Conservation (phyloP, 441 rosid species). For the Erodium moschatum region DNA sequence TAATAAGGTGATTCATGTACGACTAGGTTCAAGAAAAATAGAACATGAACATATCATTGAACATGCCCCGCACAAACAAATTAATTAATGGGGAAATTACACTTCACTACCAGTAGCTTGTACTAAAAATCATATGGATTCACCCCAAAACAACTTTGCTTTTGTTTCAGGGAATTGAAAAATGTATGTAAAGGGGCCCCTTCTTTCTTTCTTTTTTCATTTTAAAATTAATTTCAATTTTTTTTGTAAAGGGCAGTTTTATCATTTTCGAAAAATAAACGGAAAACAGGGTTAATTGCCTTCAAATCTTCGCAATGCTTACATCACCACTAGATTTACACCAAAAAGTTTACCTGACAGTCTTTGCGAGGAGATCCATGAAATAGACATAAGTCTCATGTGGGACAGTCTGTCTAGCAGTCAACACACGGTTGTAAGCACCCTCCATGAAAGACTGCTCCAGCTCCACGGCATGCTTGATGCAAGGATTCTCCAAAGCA, state of each 20-base stretch:
- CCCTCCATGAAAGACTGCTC: constrained; percentile 99
- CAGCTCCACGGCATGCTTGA: constrained; percentile 89
- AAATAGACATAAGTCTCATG: constrained; percentile 74
- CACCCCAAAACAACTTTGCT: too few relatives aligned
- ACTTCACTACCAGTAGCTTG: too few relatives aligned
- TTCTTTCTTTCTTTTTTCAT: too few relatives aligned
- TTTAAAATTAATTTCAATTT: too few relatives aligned
- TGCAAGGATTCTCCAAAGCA: constrained; percentile 78
- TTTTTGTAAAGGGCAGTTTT: too few relatives aligned
- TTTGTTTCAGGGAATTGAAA: too few relatives aligned
- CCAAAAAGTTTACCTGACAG: constrained; percentile 58
- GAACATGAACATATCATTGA: too few relatives aligned
- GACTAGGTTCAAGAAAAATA: neutral
- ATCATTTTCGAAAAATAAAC: too few relatives aligned
- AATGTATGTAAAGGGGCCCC: too few relatives aligned
- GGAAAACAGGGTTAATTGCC: too few relatives aligned
- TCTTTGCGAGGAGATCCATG: constrained; percentile 95
- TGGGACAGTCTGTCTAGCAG: constrained; percentile 87
- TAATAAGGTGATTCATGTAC: neutral
- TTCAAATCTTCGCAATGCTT: neutral
- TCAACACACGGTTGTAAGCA: constrained; percentile 83
- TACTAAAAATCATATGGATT: too few relatives aligned
- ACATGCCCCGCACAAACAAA: neutral
- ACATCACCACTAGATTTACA: constrained; percentile 2
- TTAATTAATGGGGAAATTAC: too few relatives aligned